phyloP scores from a whole-genome alignment of 2,329 filamentous ascomycete genomes.

The Aspergillus japonicus region DNA sequence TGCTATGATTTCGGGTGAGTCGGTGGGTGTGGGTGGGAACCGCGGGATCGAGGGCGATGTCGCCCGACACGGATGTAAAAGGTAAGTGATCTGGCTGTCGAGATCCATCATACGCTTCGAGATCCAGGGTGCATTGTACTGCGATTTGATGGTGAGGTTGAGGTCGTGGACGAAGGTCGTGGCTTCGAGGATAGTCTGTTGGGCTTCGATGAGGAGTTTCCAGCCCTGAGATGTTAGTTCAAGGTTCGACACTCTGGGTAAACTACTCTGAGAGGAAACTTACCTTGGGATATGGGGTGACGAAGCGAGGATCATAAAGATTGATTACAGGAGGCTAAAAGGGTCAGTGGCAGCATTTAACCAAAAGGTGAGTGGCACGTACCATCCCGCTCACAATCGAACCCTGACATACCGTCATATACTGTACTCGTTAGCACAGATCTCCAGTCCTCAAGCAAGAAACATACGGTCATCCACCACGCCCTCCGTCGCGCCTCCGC shows the following conservation, averaged over 20 bases:
- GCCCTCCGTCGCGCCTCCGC: constrained; percentile 26
- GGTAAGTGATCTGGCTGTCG: constrained; percentile 18
- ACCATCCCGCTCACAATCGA: constrained; percentile 54
- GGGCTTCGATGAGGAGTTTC: constrained; percentile 27
- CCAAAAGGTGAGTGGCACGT: constrained; percentile 16
- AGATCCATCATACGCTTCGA: constrained; percentile 21
- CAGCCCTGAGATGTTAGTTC: constrained; percentile 20
- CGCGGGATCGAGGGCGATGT: not conserved
- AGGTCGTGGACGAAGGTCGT: constrained; percentile 24
- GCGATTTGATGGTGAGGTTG: constrained; percentile 14
- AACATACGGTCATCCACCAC: constrained; percentile 33
- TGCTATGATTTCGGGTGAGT: constrained; percentile 21
- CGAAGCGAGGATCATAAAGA: constrained; percentile 25
- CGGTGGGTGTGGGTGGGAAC: constrained; percentile 6
- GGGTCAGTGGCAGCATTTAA: constrained; percentile 1
- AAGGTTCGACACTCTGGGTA: not conserved
- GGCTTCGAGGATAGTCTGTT: constrained; percentile 26
- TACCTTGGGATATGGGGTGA: constrained; percentile 22
- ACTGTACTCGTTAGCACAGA: constrained; percentile 28
- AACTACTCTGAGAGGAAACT: not conserved
- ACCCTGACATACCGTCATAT: constrained; percentile 52
- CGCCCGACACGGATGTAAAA: constrained; percentile 13
- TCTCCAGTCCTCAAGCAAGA: too few species aligned
- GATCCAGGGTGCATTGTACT: constrained; percentile 16
- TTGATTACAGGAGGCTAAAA: constrained; percentile 17